Evolutionary conservation across 768 basidiomycete species (phyloP).

Genomic region (Leccinum broughii): DNA sequence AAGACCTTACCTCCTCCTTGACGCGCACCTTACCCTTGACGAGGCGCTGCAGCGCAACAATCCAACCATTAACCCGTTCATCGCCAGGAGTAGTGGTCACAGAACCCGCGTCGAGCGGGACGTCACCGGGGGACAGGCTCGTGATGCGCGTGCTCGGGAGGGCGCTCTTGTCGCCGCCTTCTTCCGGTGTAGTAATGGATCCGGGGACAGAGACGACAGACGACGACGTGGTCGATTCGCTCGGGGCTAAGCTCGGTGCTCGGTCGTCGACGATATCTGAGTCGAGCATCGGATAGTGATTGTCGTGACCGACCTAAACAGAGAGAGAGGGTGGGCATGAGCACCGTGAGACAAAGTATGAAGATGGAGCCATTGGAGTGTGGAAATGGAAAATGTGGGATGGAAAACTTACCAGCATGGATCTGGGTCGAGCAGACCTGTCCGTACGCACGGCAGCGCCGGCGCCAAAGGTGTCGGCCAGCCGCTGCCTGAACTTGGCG

Average conservation of each 20-base stretch:
- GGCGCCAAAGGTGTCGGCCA: constrained; percentile 22
- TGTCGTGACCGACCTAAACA: constrained; percentile 17
- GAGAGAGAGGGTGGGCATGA: neutral
- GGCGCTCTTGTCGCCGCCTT: neutral
- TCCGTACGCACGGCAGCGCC: constrained; percentile 24
- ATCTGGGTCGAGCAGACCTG: constrained; percentile 21
- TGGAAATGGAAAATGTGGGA: neutral
- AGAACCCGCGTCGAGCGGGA: neutral
- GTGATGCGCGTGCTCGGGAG: constrained; percentile 23
- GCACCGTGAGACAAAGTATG: neutral
- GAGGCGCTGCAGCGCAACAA: constrained; percentile 30
- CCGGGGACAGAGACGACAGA: constrained; percentile 1
- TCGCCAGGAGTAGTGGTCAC: neutral
- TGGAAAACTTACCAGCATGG: neutral
- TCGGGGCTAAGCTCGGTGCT: constrained; percentile 3
- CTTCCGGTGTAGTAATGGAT: neutral
- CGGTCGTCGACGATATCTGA: constrained; percentile 1
- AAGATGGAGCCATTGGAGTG: neutral
- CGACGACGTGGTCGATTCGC: neutral
- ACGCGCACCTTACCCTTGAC: constrained; percentile 29
- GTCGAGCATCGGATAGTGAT: constrained; percentile 4
- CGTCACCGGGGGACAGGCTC: constrained; percentile 16
- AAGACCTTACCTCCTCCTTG: constrained; percentile 21
- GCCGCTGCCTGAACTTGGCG: constrained; percentile 20
- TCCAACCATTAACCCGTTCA: constrained; percentile 21